Conservation (phyloP, 306 rosid genomes). For the Cicer cuneatum region DNA sequence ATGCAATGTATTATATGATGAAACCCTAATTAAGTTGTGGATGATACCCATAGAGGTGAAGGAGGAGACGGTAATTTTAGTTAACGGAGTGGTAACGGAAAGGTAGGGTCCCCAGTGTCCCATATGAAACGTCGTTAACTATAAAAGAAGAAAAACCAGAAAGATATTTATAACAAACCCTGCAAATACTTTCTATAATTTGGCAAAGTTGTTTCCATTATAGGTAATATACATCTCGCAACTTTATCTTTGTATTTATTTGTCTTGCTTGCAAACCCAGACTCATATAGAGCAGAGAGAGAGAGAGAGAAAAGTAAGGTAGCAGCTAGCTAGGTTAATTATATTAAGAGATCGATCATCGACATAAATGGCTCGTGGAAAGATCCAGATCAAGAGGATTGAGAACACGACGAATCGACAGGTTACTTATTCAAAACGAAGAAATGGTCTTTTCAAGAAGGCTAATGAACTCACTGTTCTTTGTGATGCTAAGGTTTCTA, state of each 20-base stretch:
- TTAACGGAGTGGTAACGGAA: slow-evolving; percentile 48
- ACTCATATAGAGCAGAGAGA: neutral
- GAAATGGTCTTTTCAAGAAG: slow-evolving; percentile 88
- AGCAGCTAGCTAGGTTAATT: neutral
- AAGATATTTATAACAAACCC: slow-evolving; percentile 49
- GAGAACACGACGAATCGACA: slow-evolving; percentile 83
- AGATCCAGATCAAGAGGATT: slow-evolving; percentile 95
- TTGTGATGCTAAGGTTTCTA: slow-evolving; percentile 85
- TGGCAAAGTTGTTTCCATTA: slow-evolving; percentile 58
- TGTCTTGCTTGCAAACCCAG: neutral
- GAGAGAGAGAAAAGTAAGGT: neutral
- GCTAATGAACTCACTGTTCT: slow-evolving; percentile 88
- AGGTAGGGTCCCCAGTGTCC: slow-evolving; percentile 55
- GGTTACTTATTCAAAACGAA: slow-evolving; percentile 83
- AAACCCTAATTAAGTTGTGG: no score
- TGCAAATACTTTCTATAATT: slow-evolving; percentile 58
- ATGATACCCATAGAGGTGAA: no score
- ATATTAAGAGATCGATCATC: neutral
- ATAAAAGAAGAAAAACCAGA: slow-evolving; percentile 17
- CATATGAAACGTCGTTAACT: slow-evolving; percentile 44
- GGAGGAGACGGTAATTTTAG: no score
- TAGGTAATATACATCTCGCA: slow-evolving; percentile 42
- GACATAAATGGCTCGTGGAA: slow-evolving; percentile 76
- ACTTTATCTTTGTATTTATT: slow-evolving; percentile 29
- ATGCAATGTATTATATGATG: no score